A percentile compares a stretch with the other conserved stretches of the same genome.
Conservation (phyloP, 768 basidiomycete genomes). For the Chlorophyllum brunneum region DNA sequence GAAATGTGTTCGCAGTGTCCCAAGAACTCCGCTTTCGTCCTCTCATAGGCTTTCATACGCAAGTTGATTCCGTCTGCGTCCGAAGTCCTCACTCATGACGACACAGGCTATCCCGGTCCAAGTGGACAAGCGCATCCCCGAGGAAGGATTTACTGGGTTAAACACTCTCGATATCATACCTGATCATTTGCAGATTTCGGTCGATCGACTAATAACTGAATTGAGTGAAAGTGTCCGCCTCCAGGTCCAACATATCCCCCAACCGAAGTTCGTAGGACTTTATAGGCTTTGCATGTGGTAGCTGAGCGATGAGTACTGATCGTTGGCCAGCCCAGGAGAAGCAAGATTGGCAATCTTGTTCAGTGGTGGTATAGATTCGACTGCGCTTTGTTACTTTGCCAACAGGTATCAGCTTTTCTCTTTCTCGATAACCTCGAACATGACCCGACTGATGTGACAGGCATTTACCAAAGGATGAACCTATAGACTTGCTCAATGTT, state of each 20-base stretch:
- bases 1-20: background rate
- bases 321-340: constrained; percentile 2
- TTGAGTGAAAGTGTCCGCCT: constrained; percentile 67
- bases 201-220: constrained; percentile 48
- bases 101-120: constrained; percentile 38
- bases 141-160: constrained; percentile 33
- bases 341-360: constrained; percentile 83
- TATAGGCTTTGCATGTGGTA: background rate
- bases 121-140: constrained; percentile 48
- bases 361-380: constrained; percentile 95
- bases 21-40: background rate
- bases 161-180: constrained; percentile 40
- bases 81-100: background rate
- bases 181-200: constrained; percentile 33
- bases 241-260: constrained; percentile 68
- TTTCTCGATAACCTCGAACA: background rate
- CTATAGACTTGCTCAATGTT: constrained; percentile 90
- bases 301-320: constrained; percentile 1
- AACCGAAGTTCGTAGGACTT: constrained; percentile 27
- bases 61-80: constrained; percentile 13
- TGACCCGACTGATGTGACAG: constrained; percentile 33
- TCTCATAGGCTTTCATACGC: constrained; percentile 25
- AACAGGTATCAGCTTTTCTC: constrained; percentile 47
- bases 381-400: constrained; percentile 76
- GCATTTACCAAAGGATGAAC: constrained; percentile 69